Conservation (phyloP, 306 rosid genomes). For the Medicago arabica region DNA sequence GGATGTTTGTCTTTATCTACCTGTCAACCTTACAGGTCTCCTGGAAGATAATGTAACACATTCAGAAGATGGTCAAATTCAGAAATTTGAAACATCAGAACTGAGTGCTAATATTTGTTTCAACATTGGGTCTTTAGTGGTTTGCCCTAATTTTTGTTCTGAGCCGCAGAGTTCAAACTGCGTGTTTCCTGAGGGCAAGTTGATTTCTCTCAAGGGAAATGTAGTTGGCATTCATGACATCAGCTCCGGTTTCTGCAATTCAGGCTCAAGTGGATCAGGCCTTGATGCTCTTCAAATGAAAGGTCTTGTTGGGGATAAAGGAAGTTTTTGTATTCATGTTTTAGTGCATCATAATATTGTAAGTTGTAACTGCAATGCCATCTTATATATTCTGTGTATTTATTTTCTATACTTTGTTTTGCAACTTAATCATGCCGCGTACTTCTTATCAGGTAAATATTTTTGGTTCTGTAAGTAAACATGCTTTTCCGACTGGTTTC, state of each 20-base stretch:
- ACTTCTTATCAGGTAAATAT: slow-evolving; percentile 67
- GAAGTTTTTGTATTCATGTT: slow-evolving; percentile 72
- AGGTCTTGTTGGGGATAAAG: slow-evolving; percentile 48
- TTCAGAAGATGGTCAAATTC: slow-evolving; percentile 41
- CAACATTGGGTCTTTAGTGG: slow-evolving; percentile 28
- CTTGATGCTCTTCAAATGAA: slow-evolving; percentile 49
- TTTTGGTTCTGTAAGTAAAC: slow-evolving; percentile 54
- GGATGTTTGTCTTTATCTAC: slow-evolving; percentile 70
- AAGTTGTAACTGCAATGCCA: slow-evolving; percentile 58
- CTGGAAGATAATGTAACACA: slow-evolving; percentile 47
- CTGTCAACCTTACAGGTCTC: slow-evolving; percentile 49
- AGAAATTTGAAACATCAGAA: slow-evolving; percentile 48
- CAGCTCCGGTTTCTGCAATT: slow-evolving; percentile 46
- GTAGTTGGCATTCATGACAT: slow-evolving; percentile 61
- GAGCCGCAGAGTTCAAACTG: slow-evolving; percentile 44
- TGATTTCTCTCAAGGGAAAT: slow-evolving; percentile 62
- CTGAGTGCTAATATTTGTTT: slow-evolving; percentile 41
- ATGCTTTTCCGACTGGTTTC: slow-evolving; percentile 73
- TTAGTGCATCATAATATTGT: slow-evolving; percentile 65
- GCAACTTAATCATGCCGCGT: slow-evolving; percentile 20
- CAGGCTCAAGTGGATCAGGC: slow-evolving; percentile 50
- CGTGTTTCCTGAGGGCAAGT: slow-evolving; percentile 77
- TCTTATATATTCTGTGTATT: slow-evolving; percentile 22
- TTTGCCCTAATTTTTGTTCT: slow-evolving; percentile 36
- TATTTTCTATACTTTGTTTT: slow-evolving; percentile 26